Base-by-base conservation (phyloP, 2,329 filamentous ascomycete genomes). In the Aspergillus niger region DNA sequence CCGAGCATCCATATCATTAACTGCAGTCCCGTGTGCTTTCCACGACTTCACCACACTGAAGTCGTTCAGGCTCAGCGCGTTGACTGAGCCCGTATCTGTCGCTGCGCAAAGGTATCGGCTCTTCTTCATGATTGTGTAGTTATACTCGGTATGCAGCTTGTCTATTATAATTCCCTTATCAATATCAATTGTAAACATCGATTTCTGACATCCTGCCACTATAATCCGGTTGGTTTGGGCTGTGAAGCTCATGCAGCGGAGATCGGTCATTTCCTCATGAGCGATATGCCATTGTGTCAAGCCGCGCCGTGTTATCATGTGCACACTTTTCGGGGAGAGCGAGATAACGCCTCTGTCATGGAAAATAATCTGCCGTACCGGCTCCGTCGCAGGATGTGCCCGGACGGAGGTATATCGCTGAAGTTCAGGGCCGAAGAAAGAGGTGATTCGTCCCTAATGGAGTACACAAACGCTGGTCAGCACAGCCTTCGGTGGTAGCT, bases 1-100 rank as follows among this genome's bases (percentile, higher is more conserved):
- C 72, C 95, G 91, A 8, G 93, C 92, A 79, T 99, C 95, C 91
- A 99, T 97, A 74, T 98, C 94, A 75, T 92, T 97, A 73, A 99
- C 91, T 55, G 88, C 86, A 8, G 91, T 91, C 1, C 89, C 89
- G 72, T 99, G 95, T 0, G 94, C 92, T 73, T 91, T 91, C 91
- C 95, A 99, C 10, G 86, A 87, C 74, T 94, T 96, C 67, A 95
- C 82, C 5, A 97, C 84, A 44, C 86, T 85, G 70, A 96, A 91
- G 58, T 84, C 91, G 57, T 86, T 81, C 1, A 93, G 86, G 71
- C 97, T 94, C 22, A 99, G 82, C 30, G 97, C 89, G 76, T 98
- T 89, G 51, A 99, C 89, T 17, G 86, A 86, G 47, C 95, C 95
- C 48, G 82, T 89, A 64, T 88, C 87, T 0, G 93, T 96, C 8